Evolutionary conservation across 2,329 filamentous ascomycete genomes (phyloP).

Genomic region (Esteya vermicola): DNA sequence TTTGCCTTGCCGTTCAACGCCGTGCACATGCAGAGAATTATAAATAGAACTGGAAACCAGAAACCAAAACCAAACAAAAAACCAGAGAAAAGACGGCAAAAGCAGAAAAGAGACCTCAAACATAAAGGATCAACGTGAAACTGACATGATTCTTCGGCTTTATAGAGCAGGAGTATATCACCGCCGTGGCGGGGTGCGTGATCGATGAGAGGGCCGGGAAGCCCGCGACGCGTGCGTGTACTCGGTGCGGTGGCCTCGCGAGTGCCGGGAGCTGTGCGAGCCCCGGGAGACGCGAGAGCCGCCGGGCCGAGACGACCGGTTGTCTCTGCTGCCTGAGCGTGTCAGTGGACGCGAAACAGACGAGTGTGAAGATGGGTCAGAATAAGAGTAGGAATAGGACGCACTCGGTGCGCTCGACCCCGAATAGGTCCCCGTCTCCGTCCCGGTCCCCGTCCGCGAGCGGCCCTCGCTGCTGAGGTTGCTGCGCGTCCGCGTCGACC

Average conservation of each 20-base stretch:
- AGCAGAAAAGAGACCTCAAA: background rate
- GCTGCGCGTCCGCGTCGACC: slow-evolving; percentile 22
- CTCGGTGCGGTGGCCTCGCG: slow-evolving; percentile 13
- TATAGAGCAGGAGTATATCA: too few species aligned
- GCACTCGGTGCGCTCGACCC: slow-evolving; percentile 38
- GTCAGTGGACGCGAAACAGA: slow-evolving; percentile 10
- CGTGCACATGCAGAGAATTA: too few species aligned
- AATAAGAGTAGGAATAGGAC: too few species aligned
- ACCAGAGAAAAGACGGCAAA: slow-evolving; percentile 2
- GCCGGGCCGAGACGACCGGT: slow-evolving; percentile 3
- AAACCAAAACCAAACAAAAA: slow-evolving; percentile 1
- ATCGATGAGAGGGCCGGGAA: slow-evolving; percentile 7
- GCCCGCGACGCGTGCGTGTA: slow-evolving; percentile 15
- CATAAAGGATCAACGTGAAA: background rate
- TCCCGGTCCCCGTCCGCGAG: too few species aligned
- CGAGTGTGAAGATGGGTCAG: too few species aligned
- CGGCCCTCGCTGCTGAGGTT: slow-evolving; percentile 35
- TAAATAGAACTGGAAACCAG: too few species aligned
- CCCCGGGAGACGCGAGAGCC: too few species aligned
- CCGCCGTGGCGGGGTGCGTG: background rate
- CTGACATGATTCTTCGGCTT: too few species aligned
- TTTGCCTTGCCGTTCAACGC: too few species aligned
- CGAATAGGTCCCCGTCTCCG: slow-evolving; percentile 39
- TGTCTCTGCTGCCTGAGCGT: slow-evolving; percentile 24
- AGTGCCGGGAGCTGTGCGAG: slow-evolving; percentile 7